Conservation (phyloP, 2,329 filamentous ascomycete genomes). For the Epichloe typhina region DNA sequence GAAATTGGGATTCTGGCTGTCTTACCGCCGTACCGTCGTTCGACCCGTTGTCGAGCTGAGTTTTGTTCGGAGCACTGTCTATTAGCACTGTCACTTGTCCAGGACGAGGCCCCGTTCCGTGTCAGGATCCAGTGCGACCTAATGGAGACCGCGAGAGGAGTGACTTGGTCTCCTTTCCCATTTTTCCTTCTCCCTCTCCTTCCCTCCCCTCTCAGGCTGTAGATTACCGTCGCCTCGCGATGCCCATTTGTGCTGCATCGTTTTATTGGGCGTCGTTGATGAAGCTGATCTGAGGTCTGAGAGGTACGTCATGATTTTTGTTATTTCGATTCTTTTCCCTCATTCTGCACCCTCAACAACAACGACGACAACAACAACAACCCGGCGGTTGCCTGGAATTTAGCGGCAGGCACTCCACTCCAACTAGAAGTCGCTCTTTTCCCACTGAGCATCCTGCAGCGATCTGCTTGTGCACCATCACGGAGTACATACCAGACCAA, state of each 20-base stretch:
- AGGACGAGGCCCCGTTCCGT: not conserved
- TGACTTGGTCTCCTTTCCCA: not conserved
- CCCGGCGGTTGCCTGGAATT: not conserved
- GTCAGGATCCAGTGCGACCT: not conserved
- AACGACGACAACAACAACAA: no score
- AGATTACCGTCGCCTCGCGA: slow-evolving; percentile 8
- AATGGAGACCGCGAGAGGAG: not conserved
- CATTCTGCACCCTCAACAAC: not conserved
- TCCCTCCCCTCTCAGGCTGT: slow-evolving; percentile 1
- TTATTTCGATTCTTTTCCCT: not conserved
- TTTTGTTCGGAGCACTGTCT: not conserved
- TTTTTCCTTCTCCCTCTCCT: not conserved
- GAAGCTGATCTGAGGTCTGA: not conserved
- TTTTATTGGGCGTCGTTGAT: slow-evolving; percentile 8
- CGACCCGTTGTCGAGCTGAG: no score
- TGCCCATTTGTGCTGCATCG: slow-evolving; percentile 7
- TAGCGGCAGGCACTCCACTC: not conserved
- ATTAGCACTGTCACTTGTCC: not conserved
- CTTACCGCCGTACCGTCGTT: no score
- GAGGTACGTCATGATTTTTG: not conserved
- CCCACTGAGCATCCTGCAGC: not conserved
- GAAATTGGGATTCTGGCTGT: slow-evolving; percentile 7
- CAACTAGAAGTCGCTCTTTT: slow-evolving; percentile 4
- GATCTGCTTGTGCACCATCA: not conserved
- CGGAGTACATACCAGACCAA: not conserved